phyloP scores from a whole-genome alignment of 2,329 filamentous ascomycete genomes.

The Endocalyx cinctus region DNA sequence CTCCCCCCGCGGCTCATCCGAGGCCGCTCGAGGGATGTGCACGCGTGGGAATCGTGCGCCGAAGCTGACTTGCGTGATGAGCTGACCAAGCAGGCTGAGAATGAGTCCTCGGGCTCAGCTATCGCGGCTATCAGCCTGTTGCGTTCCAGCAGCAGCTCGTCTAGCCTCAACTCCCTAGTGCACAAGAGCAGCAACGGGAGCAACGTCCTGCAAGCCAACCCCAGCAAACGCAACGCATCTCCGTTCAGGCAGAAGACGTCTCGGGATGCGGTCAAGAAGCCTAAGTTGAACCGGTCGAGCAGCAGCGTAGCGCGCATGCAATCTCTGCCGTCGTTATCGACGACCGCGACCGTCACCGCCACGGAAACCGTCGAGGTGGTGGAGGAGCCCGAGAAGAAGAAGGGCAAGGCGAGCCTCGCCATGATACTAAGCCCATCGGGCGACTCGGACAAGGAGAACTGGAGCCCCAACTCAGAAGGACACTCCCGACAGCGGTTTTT shows the following conservation, averaged over 20 bases:
- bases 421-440: conserved; percentile 40
- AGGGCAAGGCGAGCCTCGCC: conserved; percentile 39
- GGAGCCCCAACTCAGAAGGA: conserved; percentile 54
- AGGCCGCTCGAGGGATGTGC: conserved; percentile 79
- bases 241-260: conserved; percentile 25
- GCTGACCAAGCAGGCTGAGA: conserved; percentile 74
- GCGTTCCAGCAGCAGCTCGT: conserved; percentile 61
- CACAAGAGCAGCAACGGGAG: conserved; percentile 24
- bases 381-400: conserved; percentile 22
- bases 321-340: conserved; percentile 26
- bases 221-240: conserved; percentile 59
- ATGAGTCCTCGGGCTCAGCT: conserved; percentile 74
- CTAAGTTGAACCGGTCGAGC: conserved; percentile 54
- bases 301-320: conserved; percentile 63
- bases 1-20: conserved; percentile 54
- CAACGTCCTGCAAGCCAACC: conserved; percentile 47
- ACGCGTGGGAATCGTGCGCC: conserved; percentile 88
- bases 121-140: conserved; percentile 78
- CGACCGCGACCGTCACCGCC: conserved; percentile 14
- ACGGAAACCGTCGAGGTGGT: conserved; percentile 2
- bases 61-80: conserved; percentile 76
- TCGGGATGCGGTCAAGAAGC: conserved; percentile 47
- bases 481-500: conserved; percentile 33
- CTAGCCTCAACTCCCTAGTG: conserved; percentile 33
- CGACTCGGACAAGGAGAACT: conserved; percentile 96